Conservation (phyloP, 108 stramenopile genomes). For the Nitzschia putrida region DNA sequence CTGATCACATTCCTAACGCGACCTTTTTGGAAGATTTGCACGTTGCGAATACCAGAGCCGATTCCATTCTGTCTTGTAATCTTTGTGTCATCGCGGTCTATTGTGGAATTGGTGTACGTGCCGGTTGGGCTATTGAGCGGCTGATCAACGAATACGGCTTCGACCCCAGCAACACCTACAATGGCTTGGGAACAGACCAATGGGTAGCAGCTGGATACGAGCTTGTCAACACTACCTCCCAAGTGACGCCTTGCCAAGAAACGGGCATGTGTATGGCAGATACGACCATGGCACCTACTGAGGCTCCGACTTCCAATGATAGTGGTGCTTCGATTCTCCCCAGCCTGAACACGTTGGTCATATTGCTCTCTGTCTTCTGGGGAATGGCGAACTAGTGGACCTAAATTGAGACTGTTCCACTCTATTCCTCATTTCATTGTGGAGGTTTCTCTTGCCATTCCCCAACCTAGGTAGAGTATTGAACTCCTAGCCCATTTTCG, state of each 20-base stretch:
- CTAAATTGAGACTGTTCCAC: no score
- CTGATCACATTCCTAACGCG: conserved; percentile 30
- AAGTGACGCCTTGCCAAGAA: not conserved
- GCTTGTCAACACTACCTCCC: not conserved
- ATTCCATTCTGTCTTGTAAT: not conserved
- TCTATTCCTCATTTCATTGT: no score
- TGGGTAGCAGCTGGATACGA: conserved; percentile 27
- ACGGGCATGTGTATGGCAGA: not conserved
- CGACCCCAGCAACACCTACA: conserved; percentile 16
- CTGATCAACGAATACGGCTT: conserved; percentile 20
- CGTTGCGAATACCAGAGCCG: not conserved
- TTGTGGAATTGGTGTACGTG: conserved; percentile 21
- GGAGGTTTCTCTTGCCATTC: no score
- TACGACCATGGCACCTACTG: no score
- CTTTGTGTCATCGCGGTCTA: conserved; percentile 25
- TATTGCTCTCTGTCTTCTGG: no score
- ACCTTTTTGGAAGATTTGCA: conserved; percentile 22
- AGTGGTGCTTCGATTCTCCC: no score
- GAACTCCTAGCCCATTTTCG: no score
- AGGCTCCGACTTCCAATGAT: no score
- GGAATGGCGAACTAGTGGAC: no score
- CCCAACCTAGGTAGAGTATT: no score
- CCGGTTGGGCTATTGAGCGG: conserved; percentile 12
- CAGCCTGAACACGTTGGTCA: no score
- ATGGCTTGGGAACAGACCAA: conserved; percentile 29